phyloP scores from a whole-genome alignment of 345 rosid species.

The Salix koriyanagi region DNA sequence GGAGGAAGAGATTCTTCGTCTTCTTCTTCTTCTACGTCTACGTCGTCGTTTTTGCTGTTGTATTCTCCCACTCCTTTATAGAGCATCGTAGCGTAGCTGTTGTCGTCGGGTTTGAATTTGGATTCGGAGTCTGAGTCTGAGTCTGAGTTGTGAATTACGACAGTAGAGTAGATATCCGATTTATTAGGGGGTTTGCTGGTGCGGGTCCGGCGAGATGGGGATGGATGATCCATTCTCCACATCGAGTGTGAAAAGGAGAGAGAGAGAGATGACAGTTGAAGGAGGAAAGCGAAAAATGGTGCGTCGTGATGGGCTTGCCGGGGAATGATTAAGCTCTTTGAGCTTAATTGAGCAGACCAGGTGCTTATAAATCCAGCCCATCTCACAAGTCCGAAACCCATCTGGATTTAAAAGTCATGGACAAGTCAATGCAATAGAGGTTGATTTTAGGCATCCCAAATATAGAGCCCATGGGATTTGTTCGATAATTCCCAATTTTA shows the following conservation, averaged over 20 bases:
- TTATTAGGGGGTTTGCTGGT: constrained; percentile 7
- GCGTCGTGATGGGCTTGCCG: too few relatives aligned
- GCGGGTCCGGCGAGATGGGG: constrained; percentile 18
- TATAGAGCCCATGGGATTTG: too few relatives aligned
- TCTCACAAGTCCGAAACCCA: too few relatives aligned
- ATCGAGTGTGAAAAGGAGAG: background rate
- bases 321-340: too few relatives aligned
- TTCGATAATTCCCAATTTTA: too few relatives aligned
- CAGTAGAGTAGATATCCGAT: constrained; percentile 22
- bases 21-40: constrained; percentile 28
- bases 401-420: too few relatives aligned
- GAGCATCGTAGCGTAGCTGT: constrained; percentile 21
- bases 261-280: background rate
- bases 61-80: constrained; percentile 22
- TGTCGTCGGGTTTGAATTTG: background rate
- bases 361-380: too few relatives aligned
- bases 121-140: constrained; percentile 17
- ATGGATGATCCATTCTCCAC: constrained; percentile 17
- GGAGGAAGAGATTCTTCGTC: constrained; percentile 76
- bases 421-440: too few relatives aligned
- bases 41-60: background rate
- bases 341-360: too few relatives aligned
- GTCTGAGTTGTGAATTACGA: constrained; percentile 16
- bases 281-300: background rate
- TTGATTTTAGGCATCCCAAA: too few relatives aligned